Conservation (phyloP, 2,329 filamentous ascomycete species). For the Fusarium sp. region DNA sequence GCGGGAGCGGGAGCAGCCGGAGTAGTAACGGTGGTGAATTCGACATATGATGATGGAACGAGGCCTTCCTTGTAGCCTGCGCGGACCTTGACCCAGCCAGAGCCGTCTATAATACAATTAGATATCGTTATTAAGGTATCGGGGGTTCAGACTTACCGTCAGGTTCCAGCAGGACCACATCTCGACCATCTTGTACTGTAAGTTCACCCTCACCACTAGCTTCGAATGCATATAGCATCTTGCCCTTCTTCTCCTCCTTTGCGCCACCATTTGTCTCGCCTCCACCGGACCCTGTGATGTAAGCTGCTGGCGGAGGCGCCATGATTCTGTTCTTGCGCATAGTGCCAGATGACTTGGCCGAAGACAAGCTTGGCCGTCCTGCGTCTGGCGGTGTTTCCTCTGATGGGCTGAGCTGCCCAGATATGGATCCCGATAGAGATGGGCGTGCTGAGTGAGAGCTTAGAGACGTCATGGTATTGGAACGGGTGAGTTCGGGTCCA, state of each 20-base stretch:
- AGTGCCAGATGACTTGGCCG: slow-evolving; percentile 44
- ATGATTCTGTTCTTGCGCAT: slow-evolving; percentile 76
- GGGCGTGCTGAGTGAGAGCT: slow-evolving; percentile 85
- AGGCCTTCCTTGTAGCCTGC: slow-evolving; percentile 81
- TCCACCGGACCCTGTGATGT: slow-evolving; percentile 73
- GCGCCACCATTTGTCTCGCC: slow-evolving; percentile 57
- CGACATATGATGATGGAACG: slow-evolving; percentile 87
- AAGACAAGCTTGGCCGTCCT: slow-evolving; percentile 44
- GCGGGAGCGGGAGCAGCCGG: slow-evolving; percentile 56
- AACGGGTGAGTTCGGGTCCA: slow-evolving; percentile 75
- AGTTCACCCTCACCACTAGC: slow-evolving; percentile 84
- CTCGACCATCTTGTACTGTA: slow-evolving; percentile 79
- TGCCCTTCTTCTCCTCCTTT: slow-evolving; percentile 70
- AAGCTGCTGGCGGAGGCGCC: slow-evolving; percentile 86
- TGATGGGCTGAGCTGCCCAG: slow-evolving; percentile 59
- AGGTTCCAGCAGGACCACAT: slow-evolving; percentile 81
- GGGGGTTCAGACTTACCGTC: slow-evolving; percentile 75
- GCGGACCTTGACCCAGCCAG: slow-evolving; percentile 90
- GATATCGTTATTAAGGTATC: not conserved
- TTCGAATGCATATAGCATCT: slow-evolving; percentile 91
- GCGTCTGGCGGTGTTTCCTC: slow-evolving; percentile 56
- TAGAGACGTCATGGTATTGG: slow-evolving; percentile 89
- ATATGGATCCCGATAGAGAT: slow-evolving; percentile 73
- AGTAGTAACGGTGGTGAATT: slow-evolving; percentile 63
- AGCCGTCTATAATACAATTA: slow-evolving; percentile 72